Percentiles rank a stretch among this genome's conserved stretches.
These are phyloP conservation scores for Xylariaceae sp. DNA, from an alignment of 2,329 filamentous ascomycete genomes.

Conservation along the genomic window DNA sequence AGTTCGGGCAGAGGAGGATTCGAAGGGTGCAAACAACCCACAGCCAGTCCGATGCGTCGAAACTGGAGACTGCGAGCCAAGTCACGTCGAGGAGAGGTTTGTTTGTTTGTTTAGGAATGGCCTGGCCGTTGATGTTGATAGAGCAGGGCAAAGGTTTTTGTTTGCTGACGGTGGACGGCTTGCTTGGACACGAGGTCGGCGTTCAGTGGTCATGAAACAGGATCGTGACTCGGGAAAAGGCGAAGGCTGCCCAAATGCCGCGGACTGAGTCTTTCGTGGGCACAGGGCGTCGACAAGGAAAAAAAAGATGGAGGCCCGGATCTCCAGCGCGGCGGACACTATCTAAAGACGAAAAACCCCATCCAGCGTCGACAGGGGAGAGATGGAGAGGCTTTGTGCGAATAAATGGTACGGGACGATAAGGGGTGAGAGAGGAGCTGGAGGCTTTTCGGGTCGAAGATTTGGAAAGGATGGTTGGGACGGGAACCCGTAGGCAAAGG, in stretches of 20 bases:
- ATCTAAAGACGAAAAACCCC: conserved; percentile 27
- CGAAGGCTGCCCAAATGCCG: conserved; percentile 29
- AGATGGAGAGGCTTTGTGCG: conserved; percentile 13
- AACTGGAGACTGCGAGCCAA: too few species aligned
- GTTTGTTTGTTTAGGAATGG: too few species aligned
- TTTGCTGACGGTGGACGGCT: conserved; percentile 2
- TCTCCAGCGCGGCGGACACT: conserved; percentile 32
- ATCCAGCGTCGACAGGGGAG: conserved; percentile 27
- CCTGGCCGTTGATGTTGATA: conserved; percentile 1
- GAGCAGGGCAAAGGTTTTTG: conserved; percentile 13
- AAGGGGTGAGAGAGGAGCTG: conserved; percentile 14
- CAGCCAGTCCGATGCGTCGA: not conserved
- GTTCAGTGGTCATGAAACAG: conserved; percentile 21
- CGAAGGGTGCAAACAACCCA: conserved; percentile 2
- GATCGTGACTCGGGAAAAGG: conserved; percentile 24
- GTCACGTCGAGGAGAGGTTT: too few species aligned
- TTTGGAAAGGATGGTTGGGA: conserved; percentile 26
- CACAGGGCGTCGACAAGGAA: conserved; percentile 13
- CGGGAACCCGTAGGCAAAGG: conserved; percentile 14
- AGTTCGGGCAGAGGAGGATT: not conserved
- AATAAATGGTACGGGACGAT: conserved; percentile 15
- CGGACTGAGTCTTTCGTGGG: conserved; percentile 19
- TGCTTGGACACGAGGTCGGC: conserved; percentile 20
- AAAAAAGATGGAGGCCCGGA: conserved; percentile 30
- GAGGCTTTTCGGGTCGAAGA: conserved; percentile 15